Conservation (phyloP, 805 yeast genomes). For the Hemisphaericaspora nanyangensis region DNA sequence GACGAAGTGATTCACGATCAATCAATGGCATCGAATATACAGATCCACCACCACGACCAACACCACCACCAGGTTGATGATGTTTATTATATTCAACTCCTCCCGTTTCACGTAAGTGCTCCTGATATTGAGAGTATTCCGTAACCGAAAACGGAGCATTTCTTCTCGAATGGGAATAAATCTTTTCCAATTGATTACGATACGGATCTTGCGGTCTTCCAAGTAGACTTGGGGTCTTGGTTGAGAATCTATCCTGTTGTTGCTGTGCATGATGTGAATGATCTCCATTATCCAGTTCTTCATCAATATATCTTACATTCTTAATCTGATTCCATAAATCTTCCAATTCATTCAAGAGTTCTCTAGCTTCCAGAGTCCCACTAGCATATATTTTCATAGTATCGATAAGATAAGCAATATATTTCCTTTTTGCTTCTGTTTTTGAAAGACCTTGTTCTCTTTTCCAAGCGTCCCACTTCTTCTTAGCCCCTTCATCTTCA, state of each 20-base stretch:
- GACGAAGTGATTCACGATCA: neutral
- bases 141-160: conserved; percentile 31
- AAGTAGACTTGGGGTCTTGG: conserved; percentile 18
- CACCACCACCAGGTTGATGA: conserved; percentile 6
- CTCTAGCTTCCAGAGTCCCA: conserved; percentile 63
- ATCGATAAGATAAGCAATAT: conserved; percentile 63
- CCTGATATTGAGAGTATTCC: conserved; percentile 28
- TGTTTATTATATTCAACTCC: neutral
- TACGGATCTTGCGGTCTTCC: conserved; percentile 21
- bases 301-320: conserved; percentile 37
- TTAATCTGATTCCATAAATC: conserved; percentile 71
- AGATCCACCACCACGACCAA: conserved; percentile 11
- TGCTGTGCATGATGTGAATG: too few relatives aligned
- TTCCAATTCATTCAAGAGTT: conserved; percentile 64
- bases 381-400: conserved; percentile 70
- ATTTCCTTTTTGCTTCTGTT: conserved; percentile 70
- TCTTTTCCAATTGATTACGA: conserved; percentile 35
- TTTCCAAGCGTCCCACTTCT: conserved; percentile 87
- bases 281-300: conserved; percentile 21
- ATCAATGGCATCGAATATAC: conserved; percentile 15
- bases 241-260: conserved; percentile 35
- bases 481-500: conserved; percentile 64
- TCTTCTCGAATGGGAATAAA: conserved; percentile 41
- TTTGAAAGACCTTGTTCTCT: conserved; percentile 62
- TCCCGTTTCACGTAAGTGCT: neutral